Evolutionary conservation across 2,329 filamentous ascomycete genomes (phyloP).

Genomic region (Monosporascus sp.): DNA sequence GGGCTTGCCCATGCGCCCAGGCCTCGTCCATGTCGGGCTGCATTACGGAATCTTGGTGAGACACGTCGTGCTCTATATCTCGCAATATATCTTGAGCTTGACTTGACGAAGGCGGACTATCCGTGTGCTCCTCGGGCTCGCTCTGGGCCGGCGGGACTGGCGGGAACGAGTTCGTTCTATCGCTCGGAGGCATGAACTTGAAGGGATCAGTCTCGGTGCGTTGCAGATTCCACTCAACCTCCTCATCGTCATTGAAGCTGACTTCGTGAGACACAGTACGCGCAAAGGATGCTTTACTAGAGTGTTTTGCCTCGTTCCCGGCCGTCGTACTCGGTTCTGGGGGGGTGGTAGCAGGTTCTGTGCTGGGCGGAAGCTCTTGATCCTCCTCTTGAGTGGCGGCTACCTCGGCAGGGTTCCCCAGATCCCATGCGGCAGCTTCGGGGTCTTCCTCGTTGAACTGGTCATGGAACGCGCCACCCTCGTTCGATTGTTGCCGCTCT

Average conservation of each 20-base stretch:
- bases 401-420: slow-evolving; percentile 8
- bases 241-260: slow-evolving; percentile 53
- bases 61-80: slow-evolving; percentile 44
- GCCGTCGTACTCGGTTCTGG: slow-evolving; percentile 11
- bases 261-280: slow-evolving; percentile 59
- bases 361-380: slow-evolving; percentile 5
- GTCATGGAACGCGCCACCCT: slow-evolving; percentile 14
- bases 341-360: slow-evolving; percentile 8
- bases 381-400: slow-evolving; percentile 7
- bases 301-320: slow-evolving; percentile 42
- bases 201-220: slow-evolving; percentile 52
- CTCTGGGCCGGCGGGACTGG: slow-evolving; percentile 40
- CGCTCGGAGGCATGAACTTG: slow-evolving; percentile 51
- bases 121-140: slow-evolving; percentile 21
- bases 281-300: slow-evolving; percentile 58
- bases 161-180: slow-evolving; percentile 60
- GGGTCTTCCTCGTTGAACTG: slow-evolving; percentile 20
- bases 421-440: slow-evolving; percentile 21
- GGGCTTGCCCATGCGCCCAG: slow-evolving; percentile 24
- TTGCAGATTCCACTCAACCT: slow-evolving; percentile 50
- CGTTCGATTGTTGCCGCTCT: background rate
- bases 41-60: slow-evolving; percentile 35
- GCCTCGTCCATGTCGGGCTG: slow-evolving; percentile 29
- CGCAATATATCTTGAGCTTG: slow-evolving; percentile 50
- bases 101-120: slow-evolving; percentile 39